Evolutionary conservation across 2,329 filamentous ascomycete species (phyloP), one percentile per base, ranked within the genome.

Genomic region (Zarea fungicola): DNA sequence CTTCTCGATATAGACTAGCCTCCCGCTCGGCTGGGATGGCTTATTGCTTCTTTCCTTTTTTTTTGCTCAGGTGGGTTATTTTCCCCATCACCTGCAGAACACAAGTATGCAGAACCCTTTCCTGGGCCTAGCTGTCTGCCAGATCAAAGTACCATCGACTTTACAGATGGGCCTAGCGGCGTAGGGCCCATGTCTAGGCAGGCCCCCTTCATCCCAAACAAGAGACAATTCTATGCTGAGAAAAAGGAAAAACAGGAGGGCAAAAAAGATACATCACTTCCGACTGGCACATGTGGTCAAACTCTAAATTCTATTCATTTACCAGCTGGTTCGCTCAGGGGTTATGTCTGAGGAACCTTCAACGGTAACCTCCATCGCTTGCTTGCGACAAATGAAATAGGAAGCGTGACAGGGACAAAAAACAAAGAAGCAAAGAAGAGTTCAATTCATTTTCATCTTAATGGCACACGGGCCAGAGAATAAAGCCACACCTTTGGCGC

Each of bases 251-350:
- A n/a, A 5, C 28, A 10, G 23, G 19, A 22, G 7, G 18, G 26
- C 16, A 40, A 40, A 47, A 40, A 32, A 40, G 34, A 40, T 19
- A 47, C 26, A 32, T 47, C 44, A 47, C 19, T 39, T 47, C 25
- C 25, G 34, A 18, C 16, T 40, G 1, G 25, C 22, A 11, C 37
- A 16, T 21, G 11, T 23, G 23, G 23, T 32, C 16, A 11, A 31
- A 22, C 25, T 14, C 19, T 36, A 23, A n/a, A 40, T 40, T 32
- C 25, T 26, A 40, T 40, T 29, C 31, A 31, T 23, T 14, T 25
- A 28, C 35, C 35, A 39, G 32, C 41, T 21, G 14, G 23, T 6
- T 23, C 29, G 41, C 41, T 22, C 29, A n/a, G 40, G 9, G 10
- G 26, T 5, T 13, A 14, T 23, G 11, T 16, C 36, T 40, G 21